Evolutionary conservation across 495 filamentous ascomycete species (phyloP), one percentile per base, ranked within the genome.

Genomic region (Aspergillus biplanus): DNA sequence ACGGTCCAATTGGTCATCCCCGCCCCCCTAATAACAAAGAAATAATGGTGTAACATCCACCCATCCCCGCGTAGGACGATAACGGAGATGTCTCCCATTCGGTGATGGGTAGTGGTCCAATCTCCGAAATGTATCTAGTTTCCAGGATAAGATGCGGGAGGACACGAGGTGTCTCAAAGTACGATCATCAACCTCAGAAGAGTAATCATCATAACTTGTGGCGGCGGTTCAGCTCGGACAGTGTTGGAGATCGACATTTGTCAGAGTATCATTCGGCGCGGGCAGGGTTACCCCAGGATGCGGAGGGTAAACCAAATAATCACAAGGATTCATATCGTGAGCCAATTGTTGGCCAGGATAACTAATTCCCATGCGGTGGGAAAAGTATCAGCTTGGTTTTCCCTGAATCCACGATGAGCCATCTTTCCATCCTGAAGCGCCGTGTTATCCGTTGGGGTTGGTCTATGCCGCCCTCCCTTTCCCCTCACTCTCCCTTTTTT

Each of bases 221-320:
- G n/a, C 39, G 5, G n/a, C 11, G 11, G 39, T 11, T 11, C n/a
- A 44, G 6, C 11, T 44, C 11, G 11, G 39, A 44, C 39, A 44
- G 39, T 15, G 8, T 44, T 44, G 39, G 39, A 44, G 39, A 44
- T 44, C 39, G 39, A 44, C 39, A 54, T 33, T 33, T 33, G 52
- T 54, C 52, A 54, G 31, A 34, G 52, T 54, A 15, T 34, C 52
- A 54, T 54, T 34, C 52, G 52, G 32, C 21, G 52, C 32, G 13
- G 52, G 13, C 52, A 54, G n/a, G 27, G 52, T 34, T n/a, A 54
- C 52, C 52, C 52, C 52, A 34, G 33, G 52, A 54, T 54, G 52
- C 32, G 27, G 52, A 54, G 31, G 13, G 27, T 27, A 21, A 49
- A 53, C 52, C 27, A 54, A 31, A 53, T 53, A 27, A 3, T 54